Evolutionary conservation across 345 rosid species (phyloP), one percentile per base, ranked within the genome.

Genomic region (Populus davidiana): DNA sequence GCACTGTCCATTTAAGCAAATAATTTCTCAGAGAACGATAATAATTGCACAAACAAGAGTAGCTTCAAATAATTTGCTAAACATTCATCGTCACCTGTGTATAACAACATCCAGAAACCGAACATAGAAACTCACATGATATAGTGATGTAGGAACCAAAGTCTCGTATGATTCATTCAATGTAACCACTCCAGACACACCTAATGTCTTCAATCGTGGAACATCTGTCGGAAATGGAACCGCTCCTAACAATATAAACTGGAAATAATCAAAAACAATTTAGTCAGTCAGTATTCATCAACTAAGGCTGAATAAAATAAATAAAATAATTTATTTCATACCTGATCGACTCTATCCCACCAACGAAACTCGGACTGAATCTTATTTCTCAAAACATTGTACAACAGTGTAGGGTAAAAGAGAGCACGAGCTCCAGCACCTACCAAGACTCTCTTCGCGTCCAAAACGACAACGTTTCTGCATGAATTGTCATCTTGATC

Each of bases 221-320:
- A 94, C 97, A 73, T 94, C 97, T 77, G 85, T 91, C 33, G 92
- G 95, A 74, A 93, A 94, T 20, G 98, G 98, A 76, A 94, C 97
- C 14, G 97, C 97, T 56, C 97, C 97, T 75, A 94, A 84, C 80
- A 91, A 73, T 72, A 94, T 86, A 83, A 86, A 88, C 97, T 91
- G 86, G 38, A 73, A 25, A 25, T 33, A 67, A 47, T 1, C 12
- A 47, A 47, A 56, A 56, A n/a, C 5, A 56, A n/a, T 56, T 56
- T 21, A 35, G n/a, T 6, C 44, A 10, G 49, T 21, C 44, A 35
- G 20, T 3, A 56, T 56, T 56, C 11, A 21, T 56, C 5, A n/a
- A 56, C 18, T 47, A 47, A 14, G 17, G 50, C 13, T 41, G 11
- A 47, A 47, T 47, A 13, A 47, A 47, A 47, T 14, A 41, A 41